These are phyloP conservation scores for Passiflora organensis DNA, from an alignment of 345 rosid genomes.

Conservation along the genomic window DNA sequence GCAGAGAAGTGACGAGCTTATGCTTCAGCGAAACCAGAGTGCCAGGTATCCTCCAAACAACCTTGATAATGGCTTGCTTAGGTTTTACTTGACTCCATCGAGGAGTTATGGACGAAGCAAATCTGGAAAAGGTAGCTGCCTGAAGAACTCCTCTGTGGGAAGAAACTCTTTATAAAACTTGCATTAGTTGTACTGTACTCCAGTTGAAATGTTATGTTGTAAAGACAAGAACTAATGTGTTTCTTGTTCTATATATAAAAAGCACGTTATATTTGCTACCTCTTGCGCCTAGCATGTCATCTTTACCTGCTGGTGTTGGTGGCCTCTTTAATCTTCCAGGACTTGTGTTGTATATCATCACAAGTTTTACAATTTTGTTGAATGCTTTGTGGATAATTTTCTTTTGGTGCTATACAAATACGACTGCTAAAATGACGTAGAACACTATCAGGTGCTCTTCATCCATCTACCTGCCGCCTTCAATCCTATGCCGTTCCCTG, in stretches of 20 bases:
- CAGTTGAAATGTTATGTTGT: constrained; percentile 24
- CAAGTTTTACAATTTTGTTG: no score
- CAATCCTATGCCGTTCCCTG: no score
- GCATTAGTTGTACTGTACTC: constrained; percentile 6
- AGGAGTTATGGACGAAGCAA: constrained; percentile 52
- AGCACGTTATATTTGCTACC: constrained; percentile 15
- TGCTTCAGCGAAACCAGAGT: constrained; percentile 68
- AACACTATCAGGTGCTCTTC: no score
- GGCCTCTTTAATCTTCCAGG: no score
- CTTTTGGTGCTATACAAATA: no score
- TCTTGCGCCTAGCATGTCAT: constrained; percentile 19
- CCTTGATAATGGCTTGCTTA: constrained; percentile 68
- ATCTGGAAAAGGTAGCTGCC: constrained; percentile 47
- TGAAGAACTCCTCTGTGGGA: constrained; percentile 34
- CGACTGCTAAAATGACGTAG: no score
- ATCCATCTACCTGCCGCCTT: no score
- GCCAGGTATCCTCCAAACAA: constrained; percentile 73
- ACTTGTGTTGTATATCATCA: no score
- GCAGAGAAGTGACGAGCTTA: constrained; percentile 40
- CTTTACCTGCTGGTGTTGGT: no score
- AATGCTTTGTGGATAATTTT: no score
- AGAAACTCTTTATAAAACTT: constrained; percentile 30
- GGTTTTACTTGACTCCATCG: constrained; percentile 71
- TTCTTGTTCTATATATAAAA: constrained; percentile 31
- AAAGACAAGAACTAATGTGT: constrained; percentile 26